A percentile compares a stretch with the other conserved stretches of the same genome.
These are phyloP conservation scores for Gossypium stocksii DNA, from an alignment of 345 rosid genomes.

Conservation along the genomic window DNA sequence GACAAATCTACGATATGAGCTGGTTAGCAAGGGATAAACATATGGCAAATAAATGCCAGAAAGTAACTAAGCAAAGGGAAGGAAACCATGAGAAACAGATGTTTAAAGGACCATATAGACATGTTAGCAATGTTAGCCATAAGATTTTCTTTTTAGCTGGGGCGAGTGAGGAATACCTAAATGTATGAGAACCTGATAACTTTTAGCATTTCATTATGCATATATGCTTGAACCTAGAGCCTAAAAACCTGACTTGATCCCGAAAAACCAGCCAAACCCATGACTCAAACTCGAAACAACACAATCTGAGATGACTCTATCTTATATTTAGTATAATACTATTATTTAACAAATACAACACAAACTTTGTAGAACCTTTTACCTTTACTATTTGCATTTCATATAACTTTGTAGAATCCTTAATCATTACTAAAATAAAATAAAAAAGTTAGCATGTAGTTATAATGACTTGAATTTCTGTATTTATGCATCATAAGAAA, in stretches of 20 bases:
- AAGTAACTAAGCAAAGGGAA: not conserved
- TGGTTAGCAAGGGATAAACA: constrained; percentile 44
- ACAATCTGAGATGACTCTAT: not conserved
- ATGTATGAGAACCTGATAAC: not conserved
- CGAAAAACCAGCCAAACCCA: not conserved
- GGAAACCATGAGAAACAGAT: not conserved
- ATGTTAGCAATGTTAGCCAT: not conserved
- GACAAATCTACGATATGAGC: constrained; percentile 57
- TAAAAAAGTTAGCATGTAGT: too few relatives aligned
- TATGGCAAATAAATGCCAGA: constrained; percentile 18
- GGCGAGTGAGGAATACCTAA: not conserved
- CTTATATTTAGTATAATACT: not conserved
- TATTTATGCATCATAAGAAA: too few relatives aligned
- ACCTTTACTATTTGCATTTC: too few relatives aligned
- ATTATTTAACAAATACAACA: too few relatives aligned
- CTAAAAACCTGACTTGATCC: not conserved
- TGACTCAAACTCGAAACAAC: not conserved
- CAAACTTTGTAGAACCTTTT: too few relatives aligned
- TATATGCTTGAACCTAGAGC: not conserved
- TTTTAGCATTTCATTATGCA: not conserved
- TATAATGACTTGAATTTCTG: too few relatives aligned
- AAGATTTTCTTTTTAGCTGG: not conserved
- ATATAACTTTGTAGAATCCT: not conserved
- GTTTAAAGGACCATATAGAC: not conserved
- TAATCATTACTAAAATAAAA: not conserved